Percentiles rank a stretch among this genome's conserved stretches.
Evolutionary conservation across 106 monocot species (phyloP).

Genomic region (Ottelia alismoides): DNA sequence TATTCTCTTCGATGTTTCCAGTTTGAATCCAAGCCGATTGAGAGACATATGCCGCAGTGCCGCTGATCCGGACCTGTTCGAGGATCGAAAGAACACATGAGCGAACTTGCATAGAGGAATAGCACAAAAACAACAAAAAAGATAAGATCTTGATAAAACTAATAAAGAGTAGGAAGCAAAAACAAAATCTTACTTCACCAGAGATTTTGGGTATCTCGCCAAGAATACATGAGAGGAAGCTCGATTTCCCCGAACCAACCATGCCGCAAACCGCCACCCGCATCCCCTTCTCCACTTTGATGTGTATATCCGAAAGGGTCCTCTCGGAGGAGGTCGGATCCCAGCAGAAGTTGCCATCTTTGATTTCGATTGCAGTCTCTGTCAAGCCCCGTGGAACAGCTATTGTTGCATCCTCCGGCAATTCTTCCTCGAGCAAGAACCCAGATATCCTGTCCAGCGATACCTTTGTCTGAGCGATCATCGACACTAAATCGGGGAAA

Average conservation of each 20-base stretch:
- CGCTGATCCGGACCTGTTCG: conserved; percentile 46
- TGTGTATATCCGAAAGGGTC: conserved; percentile 45
- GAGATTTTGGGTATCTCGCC: conserved; percentile 89
- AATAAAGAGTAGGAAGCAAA: too few relatives aligned
- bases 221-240: conserved; percentile 74
- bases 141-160: too few relatives aligned
- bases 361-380: conserved; percentile 52
- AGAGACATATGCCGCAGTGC: conserved; percentile 60
- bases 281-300: conserved; percentile 57
- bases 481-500: conserved; percentile 84
- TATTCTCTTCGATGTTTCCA: conserved; percentile 58
- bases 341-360: conserved; percentile 72
- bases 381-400: conserved; percentile 66
- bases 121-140: too few relatives aligned
- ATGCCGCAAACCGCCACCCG: conserved; percentile 74
- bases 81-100: too few relatives aligned
- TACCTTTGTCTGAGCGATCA: conserved; percentile 92
- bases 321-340: conserved; percentile 36
- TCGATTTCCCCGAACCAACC: conserved; percentile 84
- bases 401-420: conserved; percentile 18
- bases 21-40: conserved; percentile 83
- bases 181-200: conserved; percentile 48
- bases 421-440: conserved; percentile 23
- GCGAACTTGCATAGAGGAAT: too few relatives aligned
- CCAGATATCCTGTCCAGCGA: conserved; percentile 74